phyloP scores from a whole-genome alignment of 2,329 filamentous ascomycete genomes.

The Berkeleyomyces basicola region DNA sequence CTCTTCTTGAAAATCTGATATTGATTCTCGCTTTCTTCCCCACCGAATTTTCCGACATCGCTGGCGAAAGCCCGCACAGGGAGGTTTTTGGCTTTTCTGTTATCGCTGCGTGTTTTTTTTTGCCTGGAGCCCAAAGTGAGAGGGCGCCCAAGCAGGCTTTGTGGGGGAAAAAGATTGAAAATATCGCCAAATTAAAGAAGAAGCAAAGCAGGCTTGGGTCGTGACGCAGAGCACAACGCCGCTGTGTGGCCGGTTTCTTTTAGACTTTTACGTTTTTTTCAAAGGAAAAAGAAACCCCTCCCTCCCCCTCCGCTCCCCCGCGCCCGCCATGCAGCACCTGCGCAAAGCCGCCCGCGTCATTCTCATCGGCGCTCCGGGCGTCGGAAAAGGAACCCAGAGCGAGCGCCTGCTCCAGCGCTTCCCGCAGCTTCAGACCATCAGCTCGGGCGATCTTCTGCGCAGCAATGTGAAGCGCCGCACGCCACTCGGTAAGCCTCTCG shows the following conservation, averaged over 20 bases:
- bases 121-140: neutral
- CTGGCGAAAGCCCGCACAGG: neutral
- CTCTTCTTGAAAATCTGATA: neutral
- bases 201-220: neutral
- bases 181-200: neutral
- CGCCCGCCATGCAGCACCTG: constrained; percentile 44
- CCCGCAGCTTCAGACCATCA: constrained; percentile 77
- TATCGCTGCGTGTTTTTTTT: neutral
- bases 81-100: neutral
- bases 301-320: neutral
- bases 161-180: neutral
- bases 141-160: too few species aligned
- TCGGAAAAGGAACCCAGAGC: constrained; percentile 92
- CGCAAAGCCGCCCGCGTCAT: constrained; percentile 79
- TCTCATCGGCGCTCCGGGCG: constrained; percentile 86
- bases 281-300: neutral
- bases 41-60: constrained; percentile 1
- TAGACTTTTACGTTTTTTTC: neutral
- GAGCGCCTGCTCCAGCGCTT: constrained; percentile 75
- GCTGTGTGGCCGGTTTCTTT: neutral
- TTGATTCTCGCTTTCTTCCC: neutral
- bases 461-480: constrained; percentile 85
- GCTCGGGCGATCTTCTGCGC: constrained; percentile 80
- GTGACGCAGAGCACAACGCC: neutral
- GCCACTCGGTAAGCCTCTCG: constrained; percentile 49